These are phyloP conservation scores for Cyberlindnera lachancei DNA, from an alignment of 805 yeast genomes.

Conservation along the genomic window DNA sequence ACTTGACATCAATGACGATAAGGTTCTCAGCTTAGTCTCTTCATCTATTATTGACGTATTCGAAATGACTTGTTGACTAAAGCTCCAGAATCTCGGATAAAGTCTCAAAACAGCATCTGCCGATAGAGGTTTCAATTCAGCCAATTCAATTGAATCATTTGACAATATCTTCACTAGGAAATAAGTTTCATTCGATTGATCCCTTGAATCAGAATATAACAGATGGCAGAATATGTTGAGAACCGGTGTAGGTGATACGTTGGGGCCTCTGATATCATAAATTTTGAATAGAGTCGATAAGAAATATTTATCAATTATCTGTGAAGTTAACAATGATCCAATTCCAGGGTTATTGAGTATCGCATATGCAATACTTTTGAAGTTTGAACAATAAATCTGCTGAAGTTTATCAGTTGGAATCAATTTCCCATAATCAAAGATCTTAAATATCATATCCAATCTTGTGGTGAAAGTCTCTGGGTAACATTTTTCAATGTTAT, in stretches of 20 bases:
- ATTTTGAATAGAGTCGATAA: constrained; percentile 1
- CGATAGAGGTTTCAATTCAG: constrained; percentile 7
- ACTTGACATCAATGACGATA: constrained; percentile 5
- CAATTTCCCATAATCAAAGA: constrained; percentile 1
- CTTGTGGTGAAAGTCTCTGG: no score
- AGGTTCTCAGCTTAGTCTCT: no score
- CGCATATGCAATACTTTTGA: constrained; percentile 5
- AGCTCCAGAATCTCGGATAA: constrained; percentile 1
- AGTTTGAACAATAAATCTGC: background rate
- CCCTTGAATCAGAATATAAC: background rate
- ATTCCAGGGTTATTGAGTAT: constrained; percentile 6
- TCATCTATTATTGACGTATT: no score
- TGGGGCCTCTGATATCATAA: background rate
- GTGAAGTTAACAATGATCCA: background rate
- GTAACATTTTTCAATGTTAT: constrained; percentile 4
- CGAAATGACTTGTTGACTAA: no score
- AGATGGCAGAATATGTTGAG: constrained; percentile 3
- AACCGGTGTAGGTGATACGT: background rate
- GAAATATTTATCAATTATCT: constrained; percentile 1
- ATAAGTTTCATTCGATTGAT: no score
- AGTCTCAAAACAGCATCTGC: constrained; percentile 1
- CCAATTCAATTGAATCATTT: constrained; percentile 8
- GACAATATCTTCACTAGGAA: constrained; percentile 5
- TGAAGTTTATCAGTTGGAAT: background rate
- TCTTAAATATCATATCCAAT: constrained; percentile 5